These are phyloP conservation scores for Lycium ferocissimum DNA, from an alignment of 257 asterid genomes.

Conservation along the genomic window DNA sequence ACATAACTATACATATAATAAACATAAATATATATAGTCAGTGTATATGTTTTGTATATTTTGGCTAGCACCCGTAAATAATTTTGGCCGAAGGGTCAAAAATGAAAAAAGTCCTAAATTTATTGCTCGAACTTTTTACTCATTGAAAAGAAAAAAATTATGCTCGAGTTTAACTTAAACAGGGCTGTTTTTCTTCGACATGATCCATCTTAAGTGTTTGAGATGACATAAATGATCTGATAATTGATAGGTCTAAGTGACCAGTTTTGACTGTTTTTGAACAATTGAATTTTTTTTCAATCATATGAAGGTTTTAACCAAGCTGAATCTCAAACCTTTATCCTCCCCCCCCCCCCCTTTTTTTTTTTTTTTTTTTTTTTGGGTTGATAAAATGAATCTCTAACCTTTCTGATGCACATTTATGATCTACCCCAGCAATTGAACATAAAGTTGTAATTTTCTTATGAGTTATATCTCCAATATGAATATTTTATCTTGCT, in stretches of 20 bases:
- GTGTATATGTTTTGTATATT: too few species aligned
- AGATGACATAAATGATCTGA: neutral
- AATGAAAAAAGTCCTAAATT: too few species aligned
- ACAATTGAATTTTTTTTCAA: neutral
- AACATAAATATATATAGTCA: too few species aligned
- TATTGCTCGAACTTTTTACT: neutral
- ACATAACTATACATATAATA: too few species aligned
- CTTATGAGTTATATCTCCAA: neutral
- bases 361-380: neutral
- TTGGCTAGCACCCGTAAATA: too few species aligned
- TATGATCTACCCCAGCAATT: neutral
- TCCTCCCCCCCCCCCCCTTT: too few species aligned
- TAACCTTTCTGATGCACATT: neutral
- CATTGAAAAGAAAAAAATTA: neutral
- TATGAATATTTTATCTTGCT: slow-evolving; percentile 7
- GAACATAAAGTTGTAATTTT: neutral
- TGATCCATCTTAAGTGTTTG: neutral
- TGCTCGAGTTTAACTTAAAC: neutral
- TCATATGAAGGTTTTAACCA: neutral
- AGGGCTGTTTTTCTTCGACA: neutral
- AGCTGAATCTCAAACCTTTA: neutral
- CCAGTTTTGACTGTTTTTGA: neutral
- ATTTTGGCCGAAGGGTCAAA: too few species aligned
- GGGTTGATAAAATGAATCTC: neutral
- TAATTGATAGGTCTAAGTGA: neutral